A percentile compares a stretch with the other conserved stretches of the same genome.
Evolutionary conservation across 2,329 filamentous ascomycete species (phyloP).

Genomic region (Pseudogymnoascus verrucosus): DNA sequence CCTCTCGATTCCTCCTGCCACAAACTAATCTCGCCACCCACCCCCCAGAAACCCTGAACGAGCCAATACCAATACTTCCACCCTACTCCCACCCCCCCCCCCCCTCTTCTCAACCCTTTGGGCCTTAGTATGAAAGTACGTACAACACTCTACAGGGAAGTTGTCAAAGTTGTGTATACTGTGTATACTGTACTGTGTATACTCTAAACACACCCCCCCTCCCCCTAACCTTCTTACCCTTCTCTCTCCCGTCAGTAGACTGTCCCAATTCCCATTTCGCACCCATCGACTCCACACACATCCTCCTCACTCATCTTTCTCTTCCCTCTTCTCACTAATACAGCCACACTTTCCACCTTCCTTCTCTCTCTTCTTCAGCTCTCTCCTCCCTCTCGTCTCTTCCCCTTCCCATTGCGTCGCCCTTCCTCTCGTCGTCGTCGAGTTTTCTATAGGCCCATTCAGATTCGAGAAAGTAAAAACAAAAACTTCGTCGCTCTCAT

Average conservation of each 20-base stretch:
- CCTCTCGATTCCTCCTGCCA: not conserved
- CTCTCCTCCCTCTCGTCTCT: not conserved
- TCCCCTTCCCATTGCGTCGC: not conserved
- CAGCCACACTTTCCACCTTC: conserved; percentile 1
- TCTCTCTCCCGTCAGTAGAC: not conserved
- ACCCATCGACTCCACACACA: not conserved
- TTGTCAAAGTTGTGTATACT: not conserved
- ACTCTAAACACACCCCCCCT: not conserved
- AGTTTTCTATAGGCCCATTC: conserved; percentile 1
- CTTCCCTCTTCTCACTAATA: not conserved
- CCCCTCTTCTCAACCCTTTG: not conserved
- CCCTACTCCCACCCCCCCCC: not conserved
- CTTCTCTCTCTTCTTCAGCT: not conserved
- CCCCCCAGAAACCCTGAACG: not conserved
- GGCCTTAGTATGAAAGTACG: not conserved
- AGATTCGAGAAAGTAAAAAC: not conserved
- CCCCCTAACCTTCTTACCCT: not conserved
- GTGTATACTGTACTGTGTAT: not conserved
- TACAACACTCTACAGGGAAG: not conserved
- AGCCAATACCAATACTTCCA: not conserved
- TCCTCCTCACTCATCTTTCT: not conserved
- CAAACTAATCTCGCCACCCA: not conserved
- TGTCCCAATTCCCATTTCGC: not conserved
- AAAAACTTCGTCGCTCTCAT: not conserved
- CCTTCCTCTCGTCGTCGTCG: not conserved